Conservation (phyloP, 805 yeast species). For the Ogataea ganodermae region DNA sequence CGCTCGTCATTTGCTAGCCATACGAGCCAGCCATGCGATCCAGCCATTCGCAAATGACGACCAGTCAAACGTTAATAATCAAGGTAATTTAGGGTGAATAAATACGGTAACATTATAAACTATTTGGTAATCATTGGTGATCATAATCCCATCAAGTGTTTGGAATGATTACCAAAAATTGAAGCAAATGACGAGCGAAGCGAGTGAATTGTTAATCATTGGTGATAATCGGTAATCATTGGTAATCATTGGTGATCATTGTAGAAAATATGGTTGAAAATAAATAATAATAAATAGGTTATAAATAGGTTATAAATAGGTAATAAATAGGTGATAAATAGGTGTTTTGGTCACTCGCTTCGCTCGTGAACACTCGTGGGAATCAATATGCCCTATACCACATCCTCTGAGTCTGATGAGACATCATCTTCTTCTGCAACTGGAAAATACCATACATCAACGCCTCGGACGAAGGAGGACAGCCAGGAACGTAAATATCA, state of each 20-base stretch:
- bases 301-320: conserved; percentile 6
- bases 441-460: conserved; percentile 89
- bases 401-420: conserved; percentile 75
- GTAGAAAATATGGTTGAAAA: background rate
- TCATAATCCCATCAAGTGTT: too few species aligned
- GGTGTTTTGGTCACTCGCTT: too few species aligned
- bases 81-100: too few species aligned
- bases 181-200: background rate
- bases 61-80: too few species aligned
- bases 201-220: too few species aligned
- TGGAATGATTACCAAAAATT: too few species aligned
- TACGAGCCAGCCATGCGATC: too few species aligned
- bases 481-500: conserved; percentile 89
- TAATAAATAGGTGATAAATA: conserved; percentile 4
- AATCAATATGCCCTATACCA: conserved; percentile 66
- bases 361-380: background rate
- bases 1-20: too few species aligned
- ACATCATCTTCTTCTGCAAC: conserved; percentile 87
- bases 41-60: too few species aligned
- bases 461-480: conserved; percentile 92
- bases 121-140: too few species aligned
- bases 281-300: conserved; percentile 1
- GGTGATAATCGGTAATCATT: too few species aligned
- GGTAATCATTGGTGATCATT: background rate
- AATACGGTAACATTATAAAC: too few species aligned